Base-by-base conservation (phyloP, 2,329 filamentous ascomycete species). In the Lasiodiplodia hormozganensis region DNA sequence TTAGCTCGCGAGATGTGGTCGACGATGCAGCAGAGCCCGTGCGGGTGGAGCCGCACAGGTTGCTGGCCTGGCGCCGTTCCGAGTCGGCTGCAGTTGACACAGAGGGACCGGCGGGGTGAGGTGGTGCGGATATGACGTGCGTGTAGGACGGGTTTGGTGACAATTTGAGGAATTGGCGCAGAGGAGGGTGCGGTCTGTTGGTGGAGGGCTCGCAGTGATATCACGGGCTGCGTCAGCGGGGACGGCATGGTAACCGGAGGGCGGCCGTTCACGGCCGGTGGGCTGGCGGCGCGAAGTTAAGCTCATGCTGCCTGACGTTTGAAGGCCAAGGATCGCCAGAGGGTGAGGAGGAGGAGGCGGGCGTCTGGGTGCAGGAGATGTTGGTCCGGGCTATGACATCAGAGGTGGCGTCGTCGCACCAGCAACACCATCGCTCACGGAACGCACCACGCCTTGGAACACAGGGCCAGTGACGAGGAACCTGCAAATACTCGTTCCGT, bases 271-370 rank as follows among this genome's bases (percentile, higher is more conserved):
- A 23, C 38, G 25, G 58, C 40, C 12, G 25, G 58, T 36, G 14
- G 40, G 28, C 25, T 23, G 58, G 25, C 58, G 49, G 43, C 18
- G 58, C 58, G 43, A 28, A 16, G 7, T 62, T 34, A 62, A 62
- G 62, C 49, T 65, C 62, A 65, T 65, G 62, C 51, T 43, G 36
- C 34, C 62, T 65, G 62, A 65, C 62, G 62, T 65, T 65, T 10
- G 49, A 23, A 23, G 49, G 16, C 47, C 62, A 49, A 52, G 34
- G 62, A 65, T 65, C 62, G 62, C 60, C 47, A 21, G 4, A 51
- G 11, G 14, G 62, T n/a, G 62, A 18, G 28, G 51, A n/a, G 49
- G 28, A 47, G 36, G 21, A n/a, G 21, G 51, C 16, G 51, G 25
- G 21, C 38, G 12, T 34, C 14, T 21, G 40, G 31, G 12, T 18